phyloP scores from a whole-genome alignment of 2,329 filamentous ascomycete species.

The Sclerotinia borealis region DNA sequence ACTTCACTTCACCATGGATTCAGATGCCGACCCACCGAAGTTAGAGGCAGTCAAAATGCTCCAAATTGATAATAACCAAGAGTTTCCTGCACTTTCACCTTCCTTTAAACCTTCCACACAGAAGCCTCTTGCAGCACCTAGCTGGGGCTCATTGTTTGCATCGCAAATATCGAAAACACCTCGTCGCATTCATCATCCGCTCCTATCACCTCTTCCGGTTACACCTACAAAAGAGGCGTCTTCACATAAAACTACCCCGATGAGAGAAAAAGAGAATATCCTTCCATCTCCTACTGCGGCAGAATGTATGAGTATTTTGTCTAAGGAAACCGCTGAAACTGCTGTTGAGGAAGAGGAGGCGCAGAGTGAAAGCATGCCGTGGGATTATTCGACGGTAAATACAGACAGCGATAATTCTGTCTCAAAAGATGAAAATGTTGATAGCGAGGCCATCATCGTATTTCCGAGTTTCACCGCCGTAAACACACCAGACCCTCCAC shows the following conservation, averaged over 20 bases:
- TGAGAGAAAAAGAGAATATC: neutral
- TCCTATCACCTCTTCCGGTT: neutral
- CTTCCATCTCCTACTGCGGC: neutral
- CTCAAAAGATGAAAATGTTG: neutral
- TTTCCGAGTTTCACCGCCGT: neutral
- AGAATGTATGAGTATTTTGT: slow-evolving; percentile 5
- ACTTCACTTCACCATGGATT: neutral
- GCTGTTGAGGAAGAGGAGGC: neutral
- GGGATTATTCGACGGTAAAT: neutral
- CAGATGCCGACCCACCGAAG: neutral
- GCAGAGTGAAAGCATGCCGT: neutral
- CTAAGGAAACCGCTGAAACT: neutral
- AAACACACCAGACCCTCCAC: neutral
- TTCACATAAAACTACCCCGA: neutral
- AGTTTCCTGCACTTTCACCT: slow-evolving; percentile 1
- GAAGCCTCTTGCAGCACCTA: neutral
- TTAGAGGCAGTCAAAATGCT: neutral
- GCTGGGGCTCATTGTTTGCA: slow-evolving; percentile 2
- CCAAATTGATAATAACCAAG: neutral
- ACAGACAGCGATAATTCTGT: neutral
- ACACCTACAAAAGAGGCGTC: neutral
- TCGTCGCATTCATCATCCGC: neutral
- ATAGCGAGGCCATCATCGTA: neutral
- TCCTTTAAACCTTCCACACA: neutral
- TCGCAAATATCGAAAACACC: neutral